Percentiles rank a stretch among this genome's conserved stretches.
These are phyloP conservation scores for Aspergillus bombycis DNA, from an alignment of 2,329 filamentous ascomycete genomes.

Conservation along the genomic window DNA sequence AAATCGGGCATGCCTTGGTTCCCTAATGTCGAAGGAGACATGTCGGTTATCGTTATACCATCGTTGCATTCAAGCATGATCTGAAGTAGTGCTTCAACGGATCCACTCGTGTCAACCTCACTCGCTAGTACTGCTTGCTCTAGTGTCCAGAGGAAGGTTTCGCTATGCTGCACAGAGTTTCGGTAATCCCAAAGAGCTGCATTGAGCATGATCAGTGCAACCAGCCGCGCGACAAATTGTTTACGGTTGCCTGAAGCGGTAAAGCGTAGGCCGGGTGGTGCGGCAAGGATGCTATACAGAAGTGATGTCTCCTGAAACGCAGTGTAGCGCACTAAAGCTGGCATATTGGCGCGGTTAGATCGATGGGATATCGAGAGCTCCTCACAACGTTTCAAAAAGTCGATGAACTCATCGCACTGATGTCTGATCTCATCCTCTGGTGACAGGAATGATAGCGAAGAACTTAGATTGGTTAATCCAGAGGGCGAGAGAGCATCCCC, in stretches of 20 bases:
- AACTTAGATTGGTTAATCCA: neutral
- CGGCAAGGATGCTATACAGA: conserved; percentile 36
- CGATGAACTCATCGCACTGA: conserved; percentile 43
- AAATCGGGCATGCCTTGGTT: conserved; percentile 26
- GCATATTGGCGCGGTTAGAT: conserved; percentile 20
- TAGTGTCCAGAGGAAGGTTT: conserved; percentile 38
- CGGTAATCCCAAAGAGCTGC: conserved; percentile 46
- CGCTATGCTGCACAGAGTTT: conserved; percentile 30
- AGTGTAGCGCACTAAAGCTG: conserved; percentile 27
- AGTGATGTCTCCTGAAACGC: conserved; percentile 35
- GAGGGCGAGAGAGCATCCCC: conserved; percentile 4
- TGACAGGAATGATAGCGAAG: conserved; percentile 10
- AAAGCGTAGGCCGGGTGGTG: conserved; percentile 37
- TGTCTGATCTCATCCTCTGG: conserved; percentile 36
- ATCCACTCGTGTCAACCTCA: conserved; percentile 41
- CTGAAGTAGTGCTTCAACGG: conserved; percentile 43
- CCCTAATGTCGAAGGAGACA: neutral
- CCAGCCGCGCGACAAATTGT: conserved; percentile 42
- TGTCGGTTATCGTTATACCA: conserved; percentile 12
- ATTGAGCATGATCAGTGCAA: conserved; percentile 42
- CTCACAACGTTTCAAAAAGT: conserved; percentile 43
- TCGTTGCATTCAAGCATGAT: conserved; percentile 43
- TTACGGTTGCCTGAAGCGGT: conserved; percentile 42
- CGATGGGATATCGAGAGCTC: conserved; percentile 37
- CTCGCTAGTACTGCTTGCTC: conserved; percentile 36